phyloP scores from a whole-genome alignment of 2,329 filamentous ascomycete genomes.

The Claviceps paspali region DNA sequence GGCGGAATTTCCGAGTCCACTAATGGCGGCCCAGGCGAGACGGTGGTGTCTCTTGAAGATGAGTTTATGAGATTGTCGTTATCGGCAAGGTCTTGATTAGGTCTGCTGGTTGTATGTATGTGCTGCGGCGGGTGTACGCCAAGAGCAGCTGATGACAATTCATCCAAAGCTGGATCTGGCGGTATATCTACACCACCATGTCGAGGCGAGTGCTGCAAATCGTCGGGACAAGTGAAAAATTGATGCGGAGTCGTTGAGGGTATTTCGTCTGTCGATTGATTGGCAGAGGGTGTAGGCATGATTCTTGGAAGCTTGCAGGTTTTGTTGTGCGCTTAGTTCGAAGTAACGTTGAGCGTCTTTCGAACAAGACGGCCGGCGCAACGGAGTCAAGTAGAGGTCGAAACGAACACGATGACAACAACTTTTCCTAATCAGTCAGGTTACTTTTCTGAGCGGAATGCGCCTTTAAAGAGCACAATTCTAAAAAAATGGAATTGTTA shows the following conservation, averaged over 20 bases:
- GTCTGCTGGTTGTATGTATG: background rate
- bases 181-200: conserved; percentile 10
- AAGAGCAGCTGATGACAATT: conserved; percentile 10
- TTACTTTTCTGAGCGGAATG: no score
- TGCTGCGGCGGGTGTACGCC: conserved; percentile 4
- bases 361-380: background rate
- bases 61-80: conserved; percentile 14
- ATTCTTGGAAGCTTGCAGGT: conserved; percentile 6
- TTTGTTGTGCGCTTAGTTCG: background rate
- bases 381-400: background rate
- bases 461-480: background rate
- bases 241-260: conserved; percentile 21
- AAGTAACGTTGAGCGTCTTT: background rate
- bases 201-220: conserved; percentile 17
- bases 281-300: conserved; percentile 33
- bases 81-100: conserved; percentile 5
- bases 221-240: conserved; percentile 30
- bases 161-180: conserved; percentile 10
- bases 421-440: no score
- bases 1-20: conserved; percentile 18
- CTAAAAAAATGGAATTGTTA: background rate
- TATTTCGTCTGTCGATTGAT: conserved; percentile 21
- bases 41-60: conserved; percentile 25
- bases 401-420: no score
- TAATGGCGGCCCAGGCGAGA: conserved; percentile 27